A percentile compares a stretch with the other conserved stretches of the same genome.
phyloP scores from a whole-genome alignment of 1,139 yeast species.

The Saccharomyces hybrid region DNA sequence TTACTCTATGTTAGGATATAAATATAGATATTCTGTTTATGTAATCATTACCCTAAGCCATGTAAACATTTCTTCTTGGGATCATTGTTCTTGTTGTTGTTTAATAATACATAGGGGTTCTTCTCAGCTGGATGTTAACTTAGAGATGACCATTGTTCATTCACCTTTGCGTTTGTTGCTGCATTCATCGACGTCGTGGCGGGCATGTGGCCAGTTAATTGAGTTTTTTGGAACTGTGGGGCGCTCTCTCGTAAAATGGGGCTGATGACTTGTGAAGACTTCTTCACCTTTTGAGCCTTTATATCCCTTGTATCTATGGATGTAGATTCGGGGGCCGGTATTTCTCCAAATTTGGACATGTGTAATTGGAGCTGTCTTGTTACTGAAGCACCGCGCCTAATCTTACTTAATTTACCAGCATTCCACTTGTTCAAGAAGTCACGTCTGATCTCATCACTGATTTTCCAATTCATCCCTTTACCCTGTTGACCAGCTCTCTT shows the following conservation, averaged over 20 bases:
- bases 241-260: neutral
- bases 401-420: constrained; percentile 60
- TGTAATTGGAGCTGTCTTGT: constrained; percentile 70
- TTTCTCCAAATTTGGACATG: constrained; percentile 46
- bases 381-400: constrained; percentile 76
- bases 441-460: constrained; percentile 69
- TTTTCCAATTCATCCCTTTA: constrained; percentile 98
- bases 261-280: neutral
- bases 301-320: constrained; percentile 34
- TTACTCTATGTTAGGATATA: neutral
- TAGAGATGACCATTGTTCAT: neutral
- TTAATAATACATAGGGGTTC: neutral
- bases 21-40: neutral
- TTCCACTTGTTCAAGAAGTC: constrained; percentile 76
- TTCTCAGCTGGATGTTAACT: neutral
- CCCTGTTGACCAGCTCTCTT: constrained; percentile 92
- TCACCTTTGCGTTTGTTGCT: neutral
- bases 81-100: neutral
- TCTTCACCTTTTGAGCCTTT: constrained; percentile 8
- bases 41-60: neutral
- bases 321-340: constrained; percentile 37
- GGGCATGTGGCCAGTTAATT: neutral
- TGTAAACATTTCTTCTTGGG: neutral
- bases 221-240: neutral
- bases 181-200: neutral